Conservation (phyloP, 176 grass and related monocot species). For the Areca catechu region DNA sequence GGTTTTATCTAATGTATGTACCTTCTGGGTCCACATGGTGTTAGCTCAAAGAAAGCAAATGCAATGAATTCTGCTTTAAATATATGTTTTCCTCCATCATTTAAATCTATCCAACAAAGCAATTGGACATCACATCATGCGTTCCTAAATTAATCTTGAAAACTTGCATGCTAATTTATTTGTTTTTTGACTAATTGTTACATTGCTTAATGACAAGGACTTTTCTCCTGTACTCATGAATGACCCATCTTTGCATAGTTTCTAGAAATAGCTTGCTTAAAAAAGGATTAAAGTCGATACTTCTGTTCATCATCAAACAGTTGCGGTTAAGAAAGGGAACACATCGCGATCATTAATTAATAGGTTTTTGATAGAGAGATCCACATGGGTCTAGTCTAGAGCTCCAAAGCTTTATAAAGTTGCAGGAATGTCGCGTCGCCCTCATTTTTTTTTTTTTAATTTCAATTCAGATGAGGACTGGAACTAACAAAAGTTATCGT, state of each 20-base stretch:
- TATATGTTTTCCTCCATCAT: too few relatives aligned
- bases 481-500: background rate
- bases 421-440: background rate
- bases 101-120: too few relatives aligned
- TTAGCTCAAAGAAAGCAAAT: too few relatives aligned
- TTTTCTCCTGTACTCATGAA: background rate
- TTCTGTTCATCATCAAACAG: background rate
- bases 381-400: background rate
- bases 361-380: too few relatives aligned
- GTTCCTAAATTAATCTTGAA: too few relatives aligned
- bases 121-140: too few relatives aligned
- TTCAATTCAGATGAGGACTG: background rate
- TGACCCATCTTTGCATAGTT: background rate
- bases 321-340: background rate
- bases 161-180: too few relatives aligned
- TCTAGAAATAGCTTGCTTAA: slow-evolving; percentile 6
- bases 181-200: too few relatives aligned
- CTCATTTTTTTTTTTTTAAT: background rate
- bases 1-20: too few relatives aligned
- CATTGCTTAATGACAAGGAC: background rate
- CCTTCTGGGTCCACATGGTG: too few relatives aligned
- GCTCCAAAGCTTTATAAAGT: background rate
- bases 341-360: background rate
- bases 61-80: too few relatives aligned
- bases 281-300: background rate